Conservation (phyloP, 2,329 filamentous ascomycete species). For the Penicillium sp. region DNA sequence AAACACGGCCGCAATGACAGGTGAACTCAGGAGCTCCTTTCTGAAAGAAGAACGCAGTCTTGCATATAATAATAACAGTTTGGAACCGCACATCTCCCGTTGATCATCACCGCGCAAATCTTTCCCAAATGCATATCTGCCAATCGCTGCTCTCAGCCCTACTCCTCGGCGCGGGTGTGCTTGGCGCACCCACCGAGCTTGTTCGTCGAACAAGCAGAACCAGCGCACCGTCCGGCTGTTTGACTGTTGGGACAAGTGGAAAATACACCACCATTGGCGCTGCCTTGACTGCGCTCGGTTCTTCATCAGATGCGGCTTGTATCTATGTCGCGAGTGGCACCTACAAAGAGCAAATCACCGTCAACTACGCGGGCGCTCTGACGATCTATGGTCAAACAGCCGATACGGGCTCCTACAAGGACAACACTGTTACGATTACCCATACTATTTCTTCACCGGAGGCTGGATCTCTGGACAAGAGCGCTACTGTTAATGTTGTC, state of each 20-base stretch:
- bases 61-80: not conserved
- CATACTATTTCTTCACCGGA: slow-evolving; percentile 33
- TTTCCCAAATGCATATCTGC: slow-evolving; percentile 9
- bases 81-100: not conserved
- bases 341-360: slow-evolving; percentile 34
- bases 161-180: slow-evolving; percentile 3
- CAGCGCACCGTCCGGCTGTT: slow-evolving; percentile 26
- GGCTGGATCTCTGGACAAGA: slow-evolving; percentile 33
- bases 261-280: slow-evolving; percentile 27
- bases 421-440: slow-evolving; percentile 36
- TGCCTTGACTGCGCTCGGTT: slow-evolving; percentile 29
- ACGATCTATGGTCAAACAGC: slow-evolving; percentile 36
- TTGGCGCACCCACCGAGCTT: slow-evolving; percentile 7
- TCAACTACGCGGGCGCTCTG: slow-evolving; percentile 30
- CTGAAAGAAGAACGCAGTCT: not conserved
- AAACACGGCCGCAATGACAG: not conserved
- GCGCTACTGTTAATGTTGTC: slow-evolving; percentile 33
- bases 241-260: slow-evolving; percentile 24
- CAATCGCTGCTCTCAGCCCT: slow-evolving; percentile 11
- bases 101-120: not conserved
- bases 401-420: slow-evolving; percentile 29
- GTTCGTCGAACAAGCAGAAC: slow-evolving; percentile 16
- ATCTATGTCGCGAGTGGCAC: slow-evolving; percentile 37
- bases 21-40: not conserved
- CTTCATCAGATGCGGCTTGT: slow-evolving; percentile 27